Percentiles rank a stretch among this genome's conserved stretches.
These are phyloP conservation scores for Anethum foeniculum DNA, from an alignment of 140 eudicot genomes.

Conservation along the genomic window DNA sequence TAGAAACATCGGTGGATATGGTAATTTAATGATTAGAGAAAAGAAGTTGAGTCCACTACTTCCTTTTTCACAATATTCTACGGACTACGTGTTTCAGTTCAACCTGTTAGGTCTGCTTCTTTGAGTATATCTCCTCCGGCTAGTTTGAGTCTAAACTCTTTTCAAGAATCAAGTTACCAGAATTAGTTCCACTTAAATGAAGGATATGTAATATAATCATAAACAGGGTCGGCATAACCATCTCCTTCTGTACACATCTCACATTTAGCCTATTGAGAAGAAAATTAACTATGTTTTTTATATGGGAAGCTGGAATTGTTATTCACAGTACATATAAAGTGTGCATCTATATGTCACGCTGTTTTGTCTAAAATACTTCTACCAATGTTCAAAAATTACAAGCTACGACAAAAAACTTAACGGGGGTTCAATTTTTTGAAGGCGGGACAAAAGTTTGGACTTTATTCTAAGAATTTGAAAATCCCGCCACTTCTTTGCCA, in stretches of 20 bases:
- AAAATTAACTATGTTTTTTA: too few species aligned
- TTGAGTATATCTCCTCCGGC: constrained; percentile 47
- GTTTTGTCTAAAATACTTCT: background rate
- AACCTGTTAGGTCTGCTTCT: too few species aligned
- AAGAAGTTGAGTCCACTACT: too few species aligned
- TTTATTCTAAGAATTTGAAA: too few species aligned
- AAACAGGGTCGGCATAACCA: background rate
- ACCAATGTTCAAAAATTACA: background rate
- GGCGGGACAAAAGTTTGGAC: background rate
- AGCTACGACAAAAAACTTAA: background rate
- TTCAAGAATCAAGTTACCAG: constrained; percentile 71
- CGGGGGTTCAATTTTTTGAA: background rate
- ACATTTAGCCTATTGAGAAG: background rate
- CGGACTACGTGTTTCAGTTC: too few species aligned
- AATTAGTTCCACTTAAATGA: constrained; percentile 19
- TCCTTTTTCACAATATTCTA: too few species aligned
- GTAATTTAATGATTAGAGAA: too few species aligned
- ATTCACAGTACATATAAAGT: too few species aligned
- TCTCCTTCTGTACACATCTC: background rate
- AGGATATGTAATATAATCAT: too few species aligned
- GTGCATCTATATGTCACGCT: background rate
- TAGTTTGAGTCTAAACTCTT: constrained; percentile 45
- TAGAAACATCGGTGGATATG: too few species aligned
- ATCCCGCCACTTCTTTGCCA: background rate
- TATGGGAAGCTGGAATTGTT: background rate